Evolutionary conservation across 2,329 filamentous ascomycete species (phyloP).

Genomic region (Diaporthe amygdali): DNA sequence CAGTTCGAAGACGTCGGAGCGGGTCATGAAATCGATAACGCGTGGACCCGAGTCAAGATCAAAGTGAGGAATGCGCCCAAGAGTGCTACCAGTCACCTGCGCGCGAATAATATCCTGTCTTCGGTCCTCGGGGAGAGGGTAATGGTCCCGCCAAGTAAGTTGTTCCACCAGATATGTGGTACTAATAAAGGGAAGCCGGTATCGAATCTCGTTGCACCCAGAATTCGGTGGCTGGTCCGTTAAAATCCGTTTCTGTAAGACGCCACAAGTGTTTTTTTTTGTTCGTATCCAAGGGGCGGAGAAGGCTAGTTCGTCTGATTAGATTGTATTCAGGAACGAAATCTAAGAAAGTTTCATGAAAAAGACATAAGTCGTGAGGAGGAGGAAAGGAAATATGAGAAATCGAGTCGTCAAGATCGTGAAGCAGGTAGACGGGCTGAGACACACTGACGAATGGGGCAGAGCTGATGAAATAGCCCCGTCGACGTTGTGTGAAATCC

Average conservation of each 20-base stretch:
- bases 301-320: constrained; percentile 3
- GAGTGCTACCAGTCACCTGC: background rate
- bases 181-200: constrained; percentile 2
- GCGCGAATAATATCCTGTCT: background rate
- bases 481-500: background rate
- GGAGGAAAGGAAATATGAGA: background rate
- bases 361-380: background rate
- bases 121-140: background rate
- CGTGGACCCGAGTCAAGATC: background rate
- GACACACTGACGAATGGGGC: background rate
- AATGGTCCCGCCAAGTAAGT: constrained; percentile 1
- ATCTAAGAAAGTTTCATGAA: background rate
- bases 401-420: constrained; percentile 5
- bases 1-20: background rate
- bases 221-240: constrained; percentile 17
- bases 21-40: constrained; percentile 7
- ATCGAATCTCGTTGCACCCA: constrained; percentile 1
- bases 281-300: background rate
- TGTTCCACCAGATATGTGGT: background rate
- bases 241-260: constrained; percentile 6
- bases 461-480: background rate
- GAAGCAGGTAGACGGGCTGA: background rate
- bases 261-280: background rate
- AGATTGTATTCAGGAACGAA: background rate
- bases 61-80: background rate